phyloP scores from a whole-genome alignment of 441 rosid species.

The Populus hybrid region DNA sequence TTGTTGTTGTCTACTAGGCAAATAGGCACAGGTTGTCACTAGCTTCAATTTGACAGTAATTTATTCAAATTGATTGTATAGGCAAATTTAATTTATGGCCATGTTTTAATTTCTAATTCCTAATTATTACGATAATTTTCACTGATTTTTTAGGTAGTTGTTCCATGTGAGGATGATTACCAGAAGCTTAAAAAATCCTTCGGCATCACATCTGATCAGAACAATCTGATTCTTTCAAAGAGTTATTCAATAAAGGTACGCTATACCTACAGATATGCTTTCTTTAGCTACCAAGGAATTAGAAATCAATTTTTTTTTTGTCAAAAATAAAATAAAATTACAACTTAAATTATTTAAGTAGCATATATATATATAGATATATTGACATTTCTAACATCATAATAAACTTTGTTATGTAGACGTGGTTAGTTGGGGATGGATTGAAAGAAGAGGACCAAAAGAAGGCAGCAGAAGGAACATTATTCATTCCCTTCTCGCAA shows the following conservation, averaged over 20 bases:
- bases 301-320: too few relatives aligned
- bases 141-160: conserved; percentile 29
- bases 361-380: too few relatives aligned
- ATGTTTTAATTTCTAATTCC: too few relatives aligned
- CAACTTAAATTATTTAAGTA: too few relatives aligned
- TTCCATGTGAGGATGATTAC: conserved; percentile 30
- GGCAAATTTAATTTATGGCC: too few relatives aligned
- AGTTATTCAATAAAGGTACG: conserved; percentile 30
- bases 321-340: too few relatives aligned
- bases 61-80: too few relatives aligned
- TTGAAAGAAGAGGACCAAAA: conserved; percentile 45
- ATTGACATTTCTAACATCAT: too few relatives aligned
- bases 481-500: conserved; percentile 59
- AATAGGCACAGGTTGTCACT: too few relatives aligned
- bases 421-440: conserved; percentile 61
- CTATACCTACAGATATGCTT: background rate
- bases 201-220: conserved; percentile 3
- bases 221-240: conserved; percentile 29
- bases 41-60: background rate
- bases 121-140: too few relatives aligned
- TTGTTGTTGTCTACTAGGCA: background rate
- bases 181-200: conserved; percentile 32
- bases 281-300: too few relatives aligned
- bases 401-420: conserved; percentile 13
- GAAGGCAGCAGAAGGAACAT: conserved; percentile 54